Percentiles rank a stretch among this genome's conserved stretches.
phyloP scores from a whole-genome alignment of 371 early-diverging fungal genomes.

The Mortierella polycephala region DNA sequence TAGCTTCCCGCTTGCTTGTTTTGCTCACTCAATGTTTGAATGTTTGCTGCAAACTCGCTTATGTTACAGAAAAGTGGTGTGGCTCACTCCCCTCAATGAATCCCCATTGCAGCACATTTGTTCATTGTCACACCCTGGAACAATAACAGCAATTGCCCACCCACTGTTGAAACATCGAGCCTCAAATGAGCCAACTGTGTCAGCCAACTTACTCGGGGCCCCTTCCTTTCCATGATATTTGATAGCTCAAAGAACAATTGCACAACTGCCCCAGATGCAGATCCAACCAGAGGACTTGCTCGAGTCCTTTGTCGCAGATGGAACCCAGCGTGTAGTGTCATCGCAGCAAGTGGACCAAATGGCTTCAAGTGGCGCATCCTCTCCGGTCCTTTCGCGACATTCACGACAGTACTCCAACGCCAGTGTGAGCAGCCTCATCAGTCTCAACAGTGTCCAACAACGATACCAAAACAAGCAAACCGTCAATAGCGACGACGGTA shows the following conservation, averaged over 20 bases:
- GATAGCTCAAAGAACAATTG: conserved; percentile 49
- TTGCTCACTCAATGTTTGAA: no score
- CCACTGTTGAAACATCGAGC: no score
- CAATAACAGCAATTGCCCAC: no score
- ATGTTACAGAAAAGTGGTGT: no score
- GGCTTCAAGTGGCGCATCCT: conserved; percentile 13
- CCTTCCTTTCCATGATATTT: no score
- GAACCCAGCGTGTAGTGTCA: conserved; percentile 46
- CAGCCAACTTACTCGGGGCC: no score
- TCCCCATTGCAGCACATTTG: no score
- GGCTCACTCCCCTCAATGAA: no score
- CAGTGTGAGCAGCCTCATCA: conserved; percentile 7
- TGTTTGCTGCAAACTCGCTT: no score
- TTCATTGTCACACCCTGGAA: no score
- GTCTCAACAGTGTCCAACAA: background rate
- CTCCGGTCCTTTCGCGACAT: conserved; percentile 20
- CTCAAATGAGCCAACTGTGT: no score
- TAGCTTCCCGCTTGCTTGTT: no score
- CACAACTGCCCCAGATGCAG: conserved; percentile 54
- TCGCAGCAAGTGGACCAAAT: conserved; percentile 52
- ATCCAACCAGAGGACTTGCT: conserved; percentile 51
- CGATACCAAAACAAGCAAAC: background rate
- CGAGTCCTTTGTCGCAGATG: conserved; percentile 49
- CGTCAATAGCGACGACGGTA: background rate
- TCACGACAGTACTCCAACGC: conserved; percentile 16